Evolutionary conservation across 2,329 filamentous ascomycete genomes (phyloP), one percentile per base, ranked within the genome.

Genomic region (Penicillium sp.): DNA sequence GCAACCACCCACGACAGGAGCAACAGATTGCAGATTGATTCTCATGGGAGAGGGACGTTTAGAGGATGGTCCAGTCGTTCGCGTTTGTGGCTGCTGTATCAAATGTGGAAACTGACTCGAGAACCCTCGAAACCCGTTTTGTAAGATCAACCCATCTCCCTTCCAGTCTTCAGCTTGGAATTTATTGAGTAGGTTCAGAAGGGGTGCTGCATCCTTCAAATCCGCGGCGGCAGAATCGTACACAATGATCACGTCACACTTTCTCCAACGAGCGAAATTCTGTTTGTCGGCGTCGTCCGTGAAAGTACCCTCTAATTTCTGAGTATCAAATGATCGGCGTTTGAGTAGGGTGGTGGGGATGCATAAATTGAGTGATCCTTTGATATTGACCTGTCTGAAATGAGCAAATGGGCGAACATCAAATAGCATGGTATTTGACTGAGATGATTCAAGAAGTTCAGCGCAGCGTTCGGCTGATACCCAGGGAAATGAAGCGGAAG

Each of bases 281-380:
- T 81, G 80, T 63, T 88, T 87, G 58, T 93, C 88, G 2, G 81
- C 76, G 7, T 88, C 84, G 15, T 83, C 84, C 60, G 90, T 89
- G 71, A 99, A 95, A 0, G 91, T 97, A 60, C 93, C 89, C 64
- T 90, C 86, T 33, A 99, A 80, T 71, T 95, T 97, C 61, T 92
- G 83, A 13, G 96, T 84, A 66, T 93, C 93, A 75, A 95, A 97
- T 0, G 92, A 95, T 0, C 91, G 88, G 50, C 94, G 84, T 75
- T 97, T 97, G 19, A 99, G 78, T 15, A 99, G 79, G 0, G 93
- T 97, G 0, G 94, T 97, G 0, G 94, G 94, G 60, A 97, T 96
- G 71, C 94, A 97, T 6, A 99, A 80, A 71, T 95, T 97, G 33
- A 99, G 77, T 0, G 93, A 91, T n/a, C 88, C 88, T 50, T 82